These are phyloP conservation scores for Myrica gale DNA, from an alignment of 306 rosid species.

Conservation along the genomic window DNA sequence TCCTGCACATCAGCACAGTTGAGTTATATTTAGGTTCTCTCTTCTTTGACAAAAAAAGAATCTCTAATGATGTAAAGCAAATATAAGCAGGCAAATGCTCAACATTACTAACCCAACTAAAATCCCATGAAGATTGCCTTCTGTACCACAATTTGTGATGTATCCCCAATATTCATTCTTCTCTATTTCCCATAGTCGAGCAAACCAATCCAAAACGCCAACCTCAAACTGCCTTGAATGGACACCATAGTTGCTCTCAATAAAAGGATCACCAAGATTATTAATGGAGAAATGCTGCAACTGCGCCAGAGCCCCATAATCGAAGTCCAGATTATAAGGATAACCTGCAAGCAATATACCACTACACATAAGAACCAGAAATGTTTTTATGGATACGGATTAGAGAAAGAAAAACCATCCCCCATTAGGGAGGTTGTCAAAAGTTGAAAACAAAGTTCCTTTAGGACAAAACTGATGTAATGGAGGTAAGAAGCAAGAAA, in stretches of 20 bases:
- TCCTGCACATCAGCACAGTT: conserved; percentile 48
- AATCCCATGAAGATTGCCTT: conserved; percentile 95
- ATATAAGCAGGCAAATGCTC: background rate
- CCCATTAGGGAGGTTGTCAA: background rate
- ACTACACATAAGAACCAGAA: background rate
- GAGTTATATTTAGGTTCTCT: background rate
- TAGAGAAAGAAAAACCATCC: background rate
- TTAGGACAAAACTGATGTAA: background rate
- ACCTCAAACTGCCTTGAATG: conserved; percentile 93
- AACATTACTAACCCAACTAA: conserved; percentile 53
- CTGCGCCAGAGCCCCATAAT: conserved; percentile 81
- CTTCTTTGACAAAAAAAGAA: background rate
- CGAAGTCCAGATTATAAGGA: conserved; percentile 91
- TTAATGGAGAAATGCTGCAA: conserved; percentile 93
- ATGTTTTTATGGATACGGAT: background rate
- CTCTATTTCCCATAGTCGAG: conserved; percentile 90
- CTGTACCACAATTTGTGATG: conserved; percentile 96
- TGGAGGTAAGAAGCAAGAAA: background rate
- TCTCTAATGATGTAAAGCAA: background rate
- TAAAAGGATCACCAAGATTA: conserved; percentile 97
- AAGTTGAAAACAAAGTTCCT: background rate
- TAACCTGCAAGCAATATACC: conserved; percentile 47
- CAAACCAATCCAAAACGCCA: conserved; percentile 98
- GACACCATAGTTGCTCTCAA: conserved; percentile 93
- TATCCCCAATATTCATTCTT: conserved; percentile 98